Evolutionary conservation across 306 rosid species (phyloP).

Genomic region (Corylus americana): DNA sequence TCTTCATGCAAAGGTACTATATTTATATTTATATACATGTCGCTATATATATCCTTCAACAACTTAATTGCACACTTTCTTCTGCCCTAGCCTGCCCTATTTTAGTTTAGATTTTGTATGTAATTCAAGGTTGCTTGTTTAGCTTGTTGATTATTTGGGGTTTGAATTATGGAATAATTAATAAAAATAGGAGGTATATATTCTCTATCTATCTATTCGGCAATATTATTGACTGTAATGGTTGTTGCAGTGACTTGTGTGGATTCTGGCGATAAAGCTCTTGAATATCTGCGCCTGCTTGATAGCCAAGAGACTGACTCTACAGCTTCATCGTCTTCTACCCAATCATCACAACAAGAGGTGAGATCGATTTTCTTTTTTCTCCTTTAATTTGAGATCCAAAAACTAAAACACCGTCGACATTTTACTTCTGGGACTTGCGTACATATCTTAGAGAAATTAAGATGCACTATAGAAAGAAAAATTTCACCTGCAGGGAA

Average conservation of each 20-base stretch:
- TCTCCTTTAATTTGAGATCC: background rate
- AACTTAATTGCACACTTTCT: background rate
- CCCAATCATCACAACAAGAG: conserved; percentile 22
- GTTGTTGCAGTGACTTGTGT: conserved; percentile 71
- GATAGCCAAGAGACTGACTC: conserved; percentile 36
- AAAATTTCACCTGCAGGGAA: background rate
- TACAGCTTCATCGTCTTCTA: conserved; percentile 40
- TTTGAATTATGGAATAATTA: background rate
- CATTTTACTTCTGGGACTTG: no score
- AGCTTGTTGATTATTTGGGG: background rate
- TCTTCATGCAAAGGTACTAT: conserved; percentile 75
- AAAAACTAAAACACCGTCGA: no score
- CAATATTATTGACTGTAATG: background rate
- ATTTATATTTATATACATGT: background rate
- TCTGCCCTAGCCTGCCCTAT: background rate
- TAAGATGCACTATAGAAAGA: background rate
- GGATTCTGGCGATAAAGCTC: conserved; percentile 94
- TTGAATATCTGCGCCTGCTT: conserved; percentile 72
- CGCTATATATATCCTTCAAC: background rate
- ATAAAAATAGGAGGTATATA: no score
- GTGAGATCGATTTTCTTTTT: background rate
- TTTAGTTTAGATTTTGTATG: background rate
- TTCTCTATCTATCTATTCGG: background rate
- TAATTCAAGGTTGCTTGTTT: background rate
- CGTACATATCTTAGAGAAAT: no score